phyloP scores from a whole-genome alignment of 2,329 filamentous ascomycete species.

The Diaporthe amygdali region DNA sequence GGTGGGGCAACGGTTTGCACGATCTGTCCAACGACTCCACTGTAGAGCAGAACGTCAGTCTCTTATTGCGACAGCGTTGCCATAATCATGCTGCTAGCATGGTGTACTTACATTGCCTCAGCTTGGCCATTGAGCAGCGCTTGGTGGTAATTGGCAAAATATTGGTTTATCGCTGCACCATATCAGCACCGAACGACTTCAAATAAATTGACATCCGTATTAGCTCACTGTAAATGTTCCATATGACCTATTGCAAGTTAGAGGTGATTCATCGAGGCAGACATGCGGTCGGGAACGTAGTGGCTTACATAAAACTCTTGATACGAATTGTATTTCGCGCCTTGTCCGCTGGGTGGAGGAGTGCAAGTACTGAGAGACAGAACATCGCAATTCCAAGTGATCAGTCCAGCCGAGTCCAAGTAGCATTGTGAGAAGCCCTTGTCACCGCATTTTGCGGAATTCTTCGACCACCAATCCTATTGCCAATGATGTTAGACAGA shows the following conservation, averaged over 20 bases:
- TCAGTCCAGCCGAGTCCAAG: neutral
- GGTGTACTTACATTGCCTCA: neutral
- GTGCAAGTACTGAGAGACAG: neutral
- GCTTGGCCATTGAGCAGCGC: constrained; percentile 5
- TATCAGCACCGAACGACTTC: neutral
- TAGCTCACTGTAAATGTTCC: constrained; percentile 5
- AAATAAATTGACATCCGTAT: neutral
- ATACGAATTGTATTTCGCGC: neutral
- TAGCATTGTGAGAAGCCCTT: constrained; percentile 6
- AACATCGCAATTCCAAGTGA: constrained; percentile 4
- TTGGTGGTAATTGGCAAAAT: constrained; percentile 6
- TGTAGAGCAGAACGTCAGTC: neutral
- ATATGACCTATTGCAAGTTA: neutral
- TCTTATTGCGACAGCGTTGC: no score
- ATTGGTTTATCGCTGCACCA: neutral
- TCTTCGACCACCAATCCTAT: constrained; percentile 8
- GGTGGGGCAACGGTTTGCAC: neutral
- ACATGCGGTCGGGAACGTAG: no score
- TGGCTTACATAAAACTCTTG: neutral
- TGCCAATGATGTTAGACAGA: neutral
- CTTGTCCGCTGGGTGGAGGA: neutral
- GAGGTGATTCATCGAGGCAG: neutral
- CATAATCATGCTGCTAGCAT: neutral
- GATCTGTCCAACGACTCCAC: neutral
- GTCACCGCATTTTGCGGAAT: neutral